Base-by-base conservation (phyloP, 192 early-diverging fungal species). In the Entomortierella beljakovae region DNA sequence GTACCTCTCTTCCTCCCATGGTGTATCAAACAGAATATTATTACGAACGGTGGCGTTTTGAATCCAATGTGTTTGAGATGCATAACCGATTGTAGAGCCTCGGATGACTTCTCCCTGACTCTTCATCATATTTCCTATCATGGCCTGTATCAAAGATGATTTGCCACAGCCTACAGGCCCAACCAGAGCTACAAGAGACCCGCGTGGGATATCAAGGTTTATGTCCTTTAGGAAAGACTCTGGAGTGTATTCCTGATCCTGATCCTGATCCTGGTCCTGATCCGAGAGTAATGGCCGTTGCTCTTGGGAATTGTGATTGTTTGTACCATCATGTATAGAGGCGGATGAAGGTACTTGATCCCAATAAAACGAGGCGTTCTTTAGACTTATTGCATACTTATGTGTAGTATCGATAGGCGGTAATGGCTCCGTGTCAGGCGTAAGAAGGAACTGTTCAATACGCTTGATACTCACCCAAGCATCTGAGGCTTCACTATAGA, bases 101-200 rank as follows among this genome's bases (percentile, higher is more conserved):
- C 93, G 85, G 0, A 79, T 59, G 1, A 95, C 88, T 1, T 69
- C 64, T 7, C 94, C 94, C 11, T 52, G 35, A 1, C 72, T 68
- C 58, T 86, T 85, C 62, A 84, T 89, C 82, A 94, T 91, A 62
- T 97, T 95, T 18, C 96, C 94, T 28, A 96, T 87, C 59, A 98
- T 82, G 15, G 94, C 90, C 60, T 89, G 87, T 1, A 98, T 80
- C n/a, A 98, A 81, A 3, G 94, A 91, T 0, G 92, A 93, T 67
- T 98, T 98, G 35, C 95, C 95, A 2, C 87, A 83, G 3, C 94
- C 97, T 9, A 95, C 95, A 2, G 88, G 82, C 16, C 97, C 97
- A 15, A 94, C 91, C 25, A 98, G 76, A 0, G 92, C 94, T 0
- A 93, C 90, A 20, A 98, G 85, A 23, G 86, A 57, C 16, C 79